Conservation (phyloP, 495 filamentous ascomycete genomes). For the Penicillium diatomitis region DNA sequence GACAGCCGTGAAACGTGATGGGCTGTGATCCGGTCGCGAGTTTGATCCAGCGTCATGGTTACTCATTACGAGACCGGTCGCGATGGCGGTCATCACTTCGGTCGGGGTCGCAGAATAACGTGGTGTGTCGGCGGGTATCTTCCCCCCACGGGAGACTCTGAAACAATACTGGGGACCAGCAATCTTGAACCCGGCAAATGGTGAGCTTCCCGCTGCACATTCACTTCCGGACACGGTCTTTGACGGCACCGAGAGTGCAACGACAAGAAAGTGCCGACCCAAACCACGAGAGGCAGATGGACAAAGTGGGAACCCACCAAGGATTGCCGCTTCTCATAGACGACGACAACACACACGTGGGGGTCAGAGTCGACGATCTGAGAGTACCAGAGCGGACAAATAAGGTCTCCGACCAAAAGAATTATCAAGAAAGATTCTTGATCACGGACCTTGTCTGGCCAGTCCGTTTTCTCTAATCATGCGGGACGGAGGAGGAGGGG, state of each 20-base stretch:
- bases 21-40: conserved; percentile 35
- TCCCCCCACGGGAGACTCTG: not conserved
- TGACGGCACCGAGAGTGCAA: no score
- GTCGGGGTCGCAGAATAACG: no score
- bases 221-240: no score
- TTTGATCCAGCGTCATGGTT: conserved; percentile 31
- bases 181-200: not conserved
- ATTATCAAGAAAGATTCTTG: no score
- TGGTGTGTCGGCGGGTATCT: not conserved
- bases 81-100: conserved; percentile 35
- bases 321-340: not conserved
- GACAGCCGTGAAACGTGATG: conserved; percentile 45
- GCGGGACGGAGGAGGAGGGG: not conserved
- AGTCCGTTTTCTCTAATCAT: no score
- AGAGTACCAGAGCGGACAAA: no score
- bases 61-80: conserved; percentile 30
- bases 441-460: no score
- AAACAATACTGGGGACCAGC: not conserved
- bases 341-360: not conserved
- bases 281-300: not conserved
- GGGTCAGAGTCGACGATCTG: no score
- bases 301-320: not conserved
- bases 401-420: no score
- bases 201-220: no score
- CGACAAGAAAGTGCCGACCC: no score